Conservation (phyloP, 495 filamentous ascomycete genomes). For the Hypomontagnella submonticulosa region DNA sequence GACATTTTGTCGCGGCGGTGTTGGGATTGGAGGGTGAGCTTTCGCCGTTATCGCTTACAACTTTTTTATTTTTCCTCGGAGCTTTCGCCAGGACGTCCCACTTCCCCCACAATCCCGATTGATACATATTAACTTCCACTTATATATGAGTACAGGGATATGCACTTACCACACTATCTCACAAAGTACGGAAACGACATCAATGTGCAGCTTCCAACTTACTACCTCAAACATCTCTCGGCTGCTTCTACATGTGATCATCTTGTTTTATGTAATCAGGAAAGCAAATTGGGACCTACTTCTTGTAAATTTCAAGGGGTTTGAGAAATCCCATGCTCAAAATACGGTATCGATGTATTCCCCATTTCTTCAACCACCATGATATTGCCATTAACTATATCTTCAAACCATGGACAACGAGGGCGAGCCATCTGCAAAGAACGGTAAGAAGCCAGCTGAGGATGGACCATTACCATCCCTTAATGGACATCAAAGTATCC, state of each 20-base stretch:
- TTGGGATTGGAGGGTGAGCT: not conserved
- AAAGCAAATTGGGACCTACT: too few species aligned
- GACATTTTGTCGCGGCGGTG: conserved; percentile 34
- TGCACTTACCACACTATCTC: too few species aligned
- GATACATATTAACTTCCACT: conserved; percentile 16
- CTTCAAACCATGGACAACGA: conserved; percentile 23
- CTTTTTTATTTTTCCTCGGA: conserved; percentile 22
- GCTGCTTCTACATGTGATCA: too few species aligned
- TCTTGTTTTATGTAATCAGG: too few species aligned
- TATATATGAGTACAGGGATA: conserved; percentile 5
- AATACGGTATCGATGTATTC: too few species aligned
- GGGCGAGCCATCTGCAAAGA: conserved; percentile 27
- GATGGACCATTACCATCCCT: conserved; percentile 3
- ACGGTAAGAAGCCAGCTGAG: conserved; percentile 29
- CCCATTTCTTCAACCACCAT: conserved; percentile 7
- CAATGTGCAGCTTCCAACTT: too few species aligned
- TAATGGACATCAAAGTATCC: conserved; percentile 19
- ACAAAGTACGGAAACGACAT: too few species aligned
- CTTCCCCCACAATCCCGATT: conserved; percentile 30
- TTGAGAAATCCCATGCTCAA: too few species aligned
- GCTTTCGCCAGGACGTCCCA: conserved; percentile 17
- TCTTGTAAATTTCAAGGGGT: too few species aligned
- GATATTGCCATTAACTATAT: conserved; percentile 10
- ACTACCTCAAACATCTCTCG: too few species aligned
- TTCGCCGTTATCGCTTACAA: conserved; percentile 5